Evolutionary conservation across 169 alveolate species (phyloP), one percentile per base, ranked within the genome.

Genomic region (Hepatocystis sp.): DNA sequence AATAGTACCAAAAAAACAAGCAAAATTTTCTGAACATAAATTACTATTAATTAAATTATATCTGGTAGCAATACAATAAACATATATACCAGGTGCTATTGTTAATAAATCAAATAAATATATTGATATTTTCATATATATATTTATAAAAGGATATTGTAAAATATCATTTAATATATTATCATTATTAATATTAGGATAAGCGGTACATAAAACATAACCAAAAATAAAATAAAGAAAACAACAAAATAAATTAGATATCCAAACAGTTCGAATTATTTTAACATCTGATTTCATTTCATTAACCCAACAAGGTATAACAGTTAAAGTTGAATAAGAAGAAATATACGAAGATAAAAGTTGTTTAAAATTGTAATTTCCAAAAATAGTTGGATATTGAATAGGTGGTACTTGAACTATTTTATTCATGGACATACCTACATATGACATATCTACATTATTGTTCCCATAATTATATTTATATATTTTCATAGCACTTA

Each of bases 251-350:
- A 92, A n/a, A 10, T 89, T 67, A 47, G 92, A 86, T 10, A 88
- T 46, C 95, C 95, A 90, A 32, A 92, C 85, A 1, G 88, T 90
- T 40, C 65, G 67, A 27, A 67, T 66, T 39, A 88, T 86, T 66
- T 92, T 92, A 32, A 92, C 95, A 32, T 92, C 92, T 39, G 81
- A 39, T 3, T 88, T 92, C 93, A 92, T 90, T 65, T 92, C 95
- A 55, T 92, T 92, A 27, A 93, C 95, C 95, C 95, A 92, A 36
- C 93, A 90, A 11, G 95, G 95, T 2, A 90, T 85, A 7, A 84
- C 84, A 34, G 93, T 88, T 25, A 92, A 85, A 19, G 92, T 56
- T 51, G 89, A 88, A 66, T 86, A 92, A 55, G 91, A 86, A 34
- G 91, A 89, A 55, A 92, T 91, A 63, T 90, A 92, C 15, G 92